These are phyloP conservation scores for Gentiana macrophylla DNA, from an alignment of 257 asterid species.

Conservation along the genomic window DNA sequence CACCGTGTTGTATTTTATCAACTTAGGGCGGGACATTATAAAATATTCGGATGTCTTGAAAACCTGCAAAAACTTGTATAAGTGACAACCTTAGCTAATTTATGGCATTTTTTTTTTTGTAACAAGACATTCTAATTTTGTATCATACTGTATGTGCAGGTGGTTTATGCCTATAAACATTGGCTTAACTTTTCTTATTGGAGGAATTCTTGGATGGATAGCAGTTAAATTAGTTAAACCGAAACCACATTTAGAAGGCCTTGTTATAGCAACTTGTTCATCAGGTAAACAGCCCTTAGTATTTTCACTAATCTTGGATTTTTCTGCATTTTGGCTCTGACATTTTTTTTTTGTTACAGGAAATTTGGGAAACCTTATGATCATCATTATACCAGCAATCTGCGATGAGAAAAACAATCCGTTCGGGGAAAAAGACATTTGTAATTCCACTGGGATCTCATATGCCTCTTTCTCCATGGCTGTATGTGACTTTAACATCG, in stretches of 20 bases:
- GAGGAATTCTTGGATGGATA: constrained; percentile 73
- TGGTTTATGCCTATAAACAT: constrained; percentile 92
- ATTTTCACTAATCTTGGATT: background rate
- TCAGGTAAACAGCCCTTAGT: constrained; percentile 35
- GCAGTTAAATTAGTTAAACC: constrained; percentile 65
- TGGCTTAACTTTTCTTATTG: constrained; percentile 63
- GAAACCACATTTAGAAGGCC: constrained; percentile 53
- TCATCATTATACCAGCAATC: constrained; percentile 70
- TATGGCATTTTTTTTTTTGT: background rate
- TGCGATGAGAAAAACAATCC: constrained; percentile 68
- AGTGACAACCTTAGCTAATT: too few species aligned
- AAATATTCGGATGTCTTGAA: background rate
- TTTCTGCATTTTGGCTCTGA: background rate
- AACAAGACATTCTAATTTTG: background rate
- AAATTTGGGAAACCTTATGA: constrained; percentile 67
- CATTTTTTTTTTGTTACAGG: constrained; percentile 24
- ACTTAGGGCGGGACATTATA: too few species aligned
- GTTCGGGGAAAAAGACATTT: constrained; percentile 50
- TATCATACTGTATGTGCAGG: constrained; percentile 21
- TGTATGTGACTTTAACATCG: constrained; percentile 19
- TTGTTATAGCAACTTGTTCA: constrained; percentile 60
- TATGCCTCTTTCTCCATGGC: constrained; percentile 93
- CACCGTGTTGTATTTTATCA: too few species aligned
- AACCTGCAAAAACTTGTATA: background rate
- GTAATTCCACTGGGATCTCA: constrained; percentile 47